Percentiles rank a stretch among this genome's conserved stretches.
Conservation (phyloP, 2,329 filamentous ascomycete genomes). For the Arthrinium puccinioides region DNA sequence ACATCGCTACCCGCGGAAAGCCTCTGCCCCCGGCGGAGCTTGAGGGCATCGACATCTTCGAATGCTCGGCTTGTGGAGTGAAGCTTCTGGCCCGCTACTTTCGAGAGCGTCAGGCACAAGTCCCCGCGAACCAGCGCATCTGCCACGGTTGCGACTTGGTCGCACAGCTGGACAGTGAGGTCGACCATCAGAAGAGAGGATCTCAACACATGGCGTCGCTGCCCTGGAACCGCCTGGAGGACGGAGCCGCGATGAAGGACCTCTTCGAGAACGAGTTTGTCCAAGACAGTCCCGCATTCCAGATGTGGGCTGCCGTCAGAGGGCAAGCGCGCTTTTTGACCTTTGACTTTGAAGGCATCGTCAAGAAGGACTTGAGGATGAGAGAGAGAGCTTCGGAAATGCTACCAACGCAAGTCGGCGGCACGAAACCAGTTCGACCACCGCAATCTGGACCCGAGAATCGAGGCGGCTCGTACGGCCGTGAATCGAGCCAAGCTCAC, state of each 20-base stretch:
- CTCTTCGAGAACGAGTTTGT: background rate
- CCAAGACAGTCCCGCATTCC: too few relatives aligned
- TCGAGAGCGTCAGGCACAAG: background rate
- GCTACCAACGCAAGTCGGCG: too few relatives aligned
- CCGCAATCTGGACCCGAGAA: background rate
- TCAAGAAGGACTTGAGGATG: background rate
- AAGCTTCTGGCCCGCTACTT: conserved; percentile 11
- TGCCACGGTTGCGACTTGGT: conserved; percentile 16
- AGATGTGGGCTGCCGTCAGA: too few relatives aligned
- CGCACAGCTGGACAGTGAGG: background rate
- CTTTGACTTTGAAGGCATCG: too few relatives aligned
- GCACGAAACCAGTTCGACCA: background rate
- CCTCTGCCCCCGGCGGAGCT: conserved; percentile 3
- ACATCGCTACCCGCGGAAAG: conserved; percentile 10
- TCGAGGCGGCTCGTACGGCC: too few relatives aligned
- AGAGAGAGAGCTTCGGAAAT: background rate
- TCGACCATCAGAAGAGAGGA: too few relatives aligned
- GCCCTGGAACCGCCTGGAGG: background rate
- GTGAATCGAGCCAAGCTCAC: background rate
- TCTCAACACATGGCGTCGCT: too few relatives aligned
- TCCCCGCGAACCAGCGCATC: background rate
- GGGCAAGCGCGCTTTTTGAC: too few relatives aligned
- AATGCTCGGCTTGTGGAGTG: conserved; percentile 9
- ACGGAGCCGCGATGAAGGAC: background rate
- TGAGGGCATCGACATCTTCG: background rate